These are phyloP conservation scores for Euphorbia celastroides DNA, from an alignment of 441 rosid genomes.

Conservation along the genomic window DNA sequence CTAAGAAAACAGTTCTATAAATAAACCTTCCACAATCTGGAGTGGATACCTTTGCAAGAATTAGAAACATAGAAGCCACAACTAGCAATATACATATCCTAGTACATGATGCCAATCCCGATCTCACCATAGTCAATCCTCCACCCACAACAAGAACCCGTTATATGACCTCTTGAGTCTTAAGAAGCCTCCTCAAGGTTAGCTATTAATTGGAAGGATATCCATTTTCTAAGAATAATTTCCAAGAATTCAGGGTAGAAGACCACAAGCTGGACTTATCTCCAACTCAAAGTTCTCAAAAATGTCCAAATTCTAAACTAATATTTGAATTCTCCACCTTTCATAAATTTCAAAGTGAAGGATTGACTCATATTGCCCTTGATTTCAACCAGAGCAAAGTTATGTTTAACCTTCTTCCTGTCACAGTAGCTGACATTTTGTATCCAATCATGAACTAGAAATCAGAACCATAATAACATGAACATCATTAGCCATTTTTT, in stretches of 20 bases:
- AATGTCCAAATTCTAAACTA: neutral
- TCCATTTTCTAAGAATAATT: neutral
- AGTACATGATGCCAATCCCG: neutral
- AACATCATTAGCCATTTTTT: neutral
- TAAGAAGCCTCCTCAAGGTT: neutral
- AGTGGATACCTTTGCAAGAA: too few relatives aligned
- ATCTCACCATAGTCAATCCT: neutral
- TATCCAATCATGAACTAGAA: neutral
- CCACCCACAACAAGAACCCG: neutral
- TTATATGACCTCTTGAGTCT: neutral
- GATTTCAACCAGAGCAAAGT: neutral
- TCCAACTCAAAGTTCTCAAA: neutral
- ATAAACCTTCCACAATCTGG: too few relatives aligned
- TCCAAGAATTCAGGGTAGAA: neutral
- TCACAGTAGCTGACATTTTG: too few relatives aligned
- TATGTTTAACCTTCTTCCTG: neutral
- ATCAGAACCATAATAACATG: neutral
- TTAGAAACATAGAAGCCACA: too few relatives aligned
- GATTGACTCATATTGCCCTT: neutral
- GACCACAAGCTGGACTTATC: neutral
- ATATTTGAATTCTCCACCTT: neutral
- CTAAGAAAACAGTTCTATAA: neutral
- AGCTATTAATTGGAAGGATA: neutral
- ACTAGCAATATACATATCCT: neutral
- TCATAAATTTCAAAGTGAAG: neutral